A percentile compares a stretch with the other conserved stretches of the same genome.
Conservation (phyloP, 306 rosid genomes). For the Pachyrhizus erosus region DNA sequence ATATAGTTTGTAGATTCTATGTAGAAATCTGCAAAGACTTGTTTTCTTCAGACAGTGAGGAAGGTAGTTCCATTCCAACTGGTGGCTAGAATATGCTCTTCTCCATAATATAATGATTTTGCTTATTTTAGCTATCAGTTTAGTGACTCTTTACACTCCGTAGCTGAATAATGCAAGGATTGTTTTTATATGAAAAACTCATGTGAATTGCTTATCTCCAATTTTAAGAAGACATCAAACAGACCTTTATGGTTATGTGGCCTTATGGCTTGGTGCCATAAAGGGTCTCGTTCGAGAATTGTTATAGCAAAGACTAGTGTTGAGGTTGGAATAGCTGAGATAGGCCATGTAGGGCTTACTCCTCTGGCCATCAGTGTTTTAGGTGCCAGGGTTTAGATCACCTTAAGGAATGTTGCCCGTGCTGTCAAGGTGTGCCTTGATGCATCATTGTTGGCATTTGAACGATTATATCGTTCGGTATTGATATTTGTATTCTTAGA, state of each 20-base stretch:
- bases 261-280: neutral
- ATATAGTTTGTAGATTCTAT: slow-evolving; percentile 69
- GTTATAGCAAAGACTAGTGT: too few species aligned
- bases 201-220: neutral
- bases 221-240: neutral
- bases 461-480: too few species aligned
- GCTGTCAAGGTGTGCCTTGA: too few species aligned
- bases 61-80: neutral
- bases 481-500: too few species aligned
- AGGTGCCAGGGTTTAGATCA: too few species aligned
- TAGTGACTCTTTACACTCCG: neutral
- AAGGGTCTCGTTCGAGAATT: too few species aligned
- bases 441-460: too few species aligned
- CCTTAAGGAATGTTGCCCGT: too few species aligned
- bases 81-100: neutral
- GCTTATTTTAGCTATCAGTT: neutral
- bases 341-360: too few species aligned
- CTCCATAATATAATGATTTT: neutral
- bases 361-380: too few species aligned
- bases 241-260: neutral
- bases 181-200: neutral
- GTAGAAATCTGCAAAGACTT: slow-evolving; percentile 74
- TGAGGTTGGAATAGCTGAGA: too few species aligned
- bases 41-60: slow-evolving; percentile 48
- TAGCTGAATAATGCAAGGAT: neutral